Evolutionary conservation across 805 yeast genomes (phyloP).

Genomic region (Yarrowia phangngaensis): DNA sequence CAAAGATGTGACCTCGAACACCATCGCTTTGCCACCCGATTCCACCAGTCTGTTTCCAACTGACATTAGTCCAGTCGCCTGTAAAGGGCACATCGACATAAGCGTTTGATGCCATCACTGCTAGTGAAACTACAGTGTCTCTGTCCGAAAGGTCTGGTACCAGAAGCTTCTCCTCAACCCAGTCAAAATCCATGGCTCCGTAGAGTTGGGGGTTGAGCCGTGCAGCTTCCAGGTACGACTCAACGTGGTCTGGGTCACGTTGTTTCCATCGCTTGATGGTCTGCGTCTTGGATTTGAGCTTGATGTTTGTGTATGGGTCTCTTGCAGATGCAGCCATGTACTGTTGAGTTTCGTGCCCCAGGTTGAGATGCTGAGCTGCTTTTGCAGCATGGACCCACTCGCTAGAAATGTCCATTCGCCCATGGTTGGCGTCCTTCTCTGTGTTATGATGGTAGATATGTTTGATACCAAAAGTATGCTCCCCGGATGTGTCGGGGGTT

Average conservation of each 20-base stretch:
- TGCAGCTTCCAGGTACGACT: conserved; percentile 60
- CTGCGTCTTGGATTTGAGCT: conserved; percentile 20
- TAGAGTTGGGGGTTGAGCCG: conserved; percentile 32
- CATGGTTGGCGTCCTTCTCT: conserved; percentile 46
- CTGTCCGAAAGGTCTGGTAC: conserved; percentile 76
- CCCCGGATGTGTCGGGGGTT: too few species aligned
- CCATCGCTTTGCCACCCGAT: conserved; percentile 89
- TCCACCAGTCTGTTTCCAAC: conserved; percentile 29
- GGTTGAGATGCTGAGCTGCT: conserved; percentile 30
- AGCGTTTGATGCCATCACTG: conserved; percentile 85
- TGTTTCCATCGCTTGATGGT: conserved; percentile 43
- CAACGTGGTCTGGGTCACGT: conserved; percentile 59
- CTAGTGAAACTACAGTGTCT: conserved; percentile 68
- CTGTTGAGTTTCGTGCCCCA: conserved; percentile 22
- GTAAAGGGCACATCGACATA: conserved; percentile 72
- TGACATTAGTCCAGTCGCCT: conserved; percentile 83
- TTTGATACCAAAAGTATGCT: conserved; percentile 40
- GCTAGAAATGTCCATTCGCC: conserved; percentile 45
- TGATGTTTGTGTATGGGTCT: conserved; percentile 23
- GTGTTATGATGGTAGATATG: conserved; percentile 64
- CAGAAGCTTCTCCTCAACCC: conserved; percentile 53
- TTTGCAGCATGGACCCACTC: conserved; percentile 21
- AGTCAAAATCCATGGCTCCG: conserved; percentile 46
- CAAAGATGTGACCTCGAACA: conserved; percentile 85
- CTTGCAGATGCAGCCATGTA: conserved; percentile 16